phyloP scores from a whole-genome alignment of 169 alveolate genomes.

The Plasmodium vinckei region DNA sequence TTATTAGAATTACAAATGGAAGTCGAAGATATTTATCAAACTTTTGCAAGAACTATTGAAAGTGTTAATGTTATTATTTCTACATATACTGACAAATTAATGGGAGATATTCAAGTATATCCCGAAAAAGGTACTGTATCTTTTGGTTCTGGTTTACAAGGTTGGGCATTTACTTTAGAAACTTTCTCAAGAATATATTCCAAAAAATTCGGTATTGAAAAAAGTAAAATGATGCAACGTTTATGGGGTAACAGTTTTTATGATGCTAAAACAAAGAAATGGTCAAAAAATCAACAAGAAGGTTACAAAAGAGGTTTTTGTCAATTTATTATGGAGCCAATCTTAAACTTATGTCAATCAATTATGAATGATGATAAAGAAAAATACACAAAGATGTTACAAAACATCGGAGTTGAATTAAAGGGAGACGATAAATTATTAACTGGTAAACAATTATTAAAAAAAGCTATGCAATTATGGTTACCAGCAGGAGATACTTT shows the following conservation, averaged over 20 bases:
- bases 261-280: slow-evolving; percentile 95
- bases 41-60: slow-evolving; percentile 97
- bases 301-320: slow-evolving; percentile 96
- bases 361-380: slow-evolving; percentile 96
- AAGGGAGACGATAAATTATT: slow-evolving; percentile 96
- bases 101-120: slow-evolving; percentile 97
- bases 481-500: slow-evolving; percentile 99
- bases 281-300: slow-evolving; percentile 91
- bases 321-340: slow-evolving; percentile 98
- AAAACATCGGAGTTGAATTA: slow-evolving; percentile 93
- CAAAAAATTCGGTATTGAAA: slow-evolving; percentile 95
- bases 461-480: slow-evolving; percentile 99
- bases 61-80: slow-evolving; percentile 98
- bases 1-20: slow-evolving; percentile 97
- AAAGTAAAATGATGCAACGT: slow-evolving; percentile 96
- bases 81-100: slow-evolving; percentile 95
- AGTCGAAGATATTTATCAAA: slow-evolving; percentile 98
- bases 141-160: slow-evolving; percentile 99
- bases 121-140: slow-evolving; percentile 99
- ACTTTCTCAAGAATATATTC: slow-evolving; percentile 97
- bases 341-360: slow-evolving; percentile 94
- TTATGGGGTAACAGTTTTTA: slow-evolving; percentile 99
- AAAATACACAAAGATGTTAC: slow-evolving; percentile 93
- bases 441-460: slow-evolving; percentile 96
- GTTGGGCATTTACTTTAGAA: slow-evolving; percentile 99